Percentiles rank a stretch among this genome's conserved stretches.
These are phyloP conservation scores for Leucocoprinus leucothites DNA, from an alignment of 768 basidiomycete species.

Conservation along the genomic window DNA sequence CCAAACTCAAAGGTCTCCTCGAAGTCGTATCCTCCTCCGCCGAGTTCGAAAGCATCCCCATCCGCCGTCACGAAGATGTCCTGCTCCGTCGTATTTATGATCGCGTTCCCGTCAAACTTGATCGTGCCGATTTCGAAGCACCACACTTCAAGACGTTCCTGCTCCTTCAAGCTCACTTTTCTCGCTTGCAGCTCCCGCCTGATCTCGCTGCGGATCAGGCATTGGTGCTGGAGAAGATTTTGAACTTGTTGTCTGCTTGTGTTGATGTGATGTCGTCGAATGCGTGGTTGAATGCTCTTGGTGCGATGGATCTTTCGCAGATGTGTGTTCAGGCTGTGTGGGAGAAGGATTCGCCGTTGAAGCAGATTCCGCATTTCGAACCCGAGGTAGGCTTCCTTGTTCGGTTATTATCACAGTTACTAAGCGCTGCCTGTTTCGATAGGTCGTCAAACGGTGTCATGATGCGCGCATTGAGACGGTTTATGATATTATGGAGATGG, in stretches of 20 bases:
- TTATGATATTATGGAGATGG: conserved; percentile 98
- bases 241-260: conserved; percentile 89
- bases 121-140: conserved; percentile 78
- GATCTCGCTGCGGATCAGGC: conserved; percentile 92
- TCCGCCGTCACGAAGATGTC: conserved; percentile 88
- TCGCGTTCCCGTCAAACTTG: conserved; percentile 94
- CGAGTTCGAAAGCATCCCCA: conserved; percentile 94
- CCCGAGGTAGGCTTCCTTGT: conserved; percentile 53
- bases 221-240: conserved; percentile 83
- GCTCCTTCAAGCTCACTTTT: conserved; percentile 95
- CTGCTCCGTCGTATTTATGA: conserved; percentile 90
- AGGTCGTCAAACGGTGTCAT: conserved; percentile 86
- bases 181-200: conserved; percentile 85
- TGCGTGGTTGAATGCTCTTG: conserved; percentile 89
- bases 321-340: conserved; percentile 99
- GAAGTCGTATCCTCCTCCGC: conserved; percentile 97
- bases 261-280: conserved; percentile 99
- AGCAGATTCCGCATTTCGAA: conserved; percentile 97
- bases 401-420: neutral
- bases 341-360: conserved; percentile 94
- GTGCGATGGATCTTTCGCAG: conserved; percentile 97
- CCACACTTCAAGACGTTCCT: conserved; percentile 99
- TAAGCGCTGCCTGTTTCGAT: neutral
- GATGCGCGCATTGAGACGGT: conserved; percentile 81
- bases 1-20: conserved; percentile 93